A percentile compares a stretch with the other conserved stretches of the same genome.
Evolutionary conservation across 441 rosid genomes (phyloP).

Genomic region (Lepidium campestre): DNA sequence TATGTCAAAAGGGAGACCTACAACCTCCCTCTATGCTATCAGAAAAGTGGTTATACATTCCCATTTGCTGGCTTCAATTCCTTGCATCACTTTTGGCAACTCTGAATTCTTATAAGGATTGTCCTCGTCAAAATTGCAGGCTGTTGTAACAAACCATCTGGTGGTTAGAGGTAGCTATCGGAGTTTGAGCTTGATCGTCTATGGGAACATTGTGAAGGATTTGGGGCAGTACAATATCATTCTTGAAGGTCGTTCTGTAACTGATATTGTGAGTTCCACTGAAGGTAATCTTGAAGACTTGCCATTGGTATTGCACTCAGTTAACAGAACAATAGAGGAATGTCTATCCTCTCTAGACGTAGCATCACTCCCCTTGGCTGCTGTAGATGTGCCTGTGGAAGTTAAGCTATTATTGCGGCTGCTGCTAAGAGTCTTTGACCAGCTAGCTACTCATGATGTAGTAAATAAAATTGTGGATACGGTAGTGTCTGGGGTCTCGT

Average conservation of each 20-base stretch:
- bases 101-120: background rate
- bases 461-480: conserved; percentile 45
- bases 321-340: conserved; percentile 66
- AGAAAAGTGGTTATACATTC: background rate
- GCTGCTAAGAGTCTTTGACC: conserved; percentile 52
- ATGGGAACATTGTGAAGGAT: conserved; percentile 96
- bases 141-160: conserved; percentile 93
- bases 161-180: conserved; percentile 96
- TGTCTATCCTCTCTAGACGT: conserved; percentile 58
- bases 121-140: conserved; percentile 46
- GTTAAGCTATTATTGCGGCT: conserved; percentile 69
- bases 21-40: background rate
- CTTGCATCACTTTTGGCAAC: background rate
- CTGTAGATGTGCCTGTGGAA: conserved; percentile 57
- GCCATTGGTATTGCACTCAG: conserved; percentile 72
- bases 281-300: conserved; percentile 93
- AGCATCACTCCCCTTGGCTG: conserved; percentile 52
- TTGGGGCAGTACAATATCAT: conserved; percentile 94
- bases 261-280: conserved; percentile 76
- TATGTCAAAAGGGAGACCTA: conserved; percentile 15
- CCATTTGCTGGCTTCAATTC: background rate
- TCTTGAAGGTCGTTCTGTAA: conserved; percentile 86
- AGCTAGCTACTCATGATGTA: conserved; percentile 40
- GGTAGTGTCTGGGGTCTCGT: conserved; percentile 52
- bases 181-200: conserved; percentile 84